phyloP scores from a whole-genome alignment of 2,329 filamentous ascomycete genomes.

The Chaetomium strumarium region DNA sequence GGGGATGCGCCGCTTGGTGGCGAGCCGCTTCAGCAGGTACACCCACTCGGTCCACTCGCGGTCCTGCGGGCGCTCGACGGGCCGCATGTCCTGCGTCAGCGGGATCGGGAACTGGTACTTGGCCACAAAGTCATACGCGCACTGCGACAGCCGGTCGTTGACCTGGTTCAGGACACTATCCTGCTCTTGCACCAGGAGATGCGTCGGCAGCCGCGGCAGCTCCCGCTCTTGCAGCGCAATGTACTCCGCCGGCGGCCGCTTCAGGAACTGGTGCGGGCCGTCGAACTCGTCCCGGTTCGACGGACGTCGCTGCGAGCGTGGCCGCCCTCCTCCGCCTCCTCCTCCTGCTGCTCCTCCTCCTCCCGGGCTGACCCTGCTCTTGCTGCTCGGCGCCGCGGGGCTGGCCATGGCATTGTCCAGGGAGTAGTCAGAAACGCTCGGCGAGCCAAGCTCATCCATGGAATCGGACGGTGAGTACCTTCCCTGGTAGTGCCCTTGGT shows the following conservation, averaged over 20 bases:
- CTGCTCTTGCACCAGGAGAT: slow-evolving; percentile 77
- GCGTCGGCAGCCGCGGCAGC: slow-evolving; percentile 74
- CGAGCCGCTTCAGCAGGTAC: slow-evolving; percentile 76
- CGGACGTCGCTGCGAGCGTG: slow-evolving; percentile 58
- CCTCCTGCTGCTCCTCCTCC: no score
- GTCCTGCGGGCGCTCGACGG: slow-evolving; percentile 66
- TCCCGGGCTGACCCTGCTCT: slow-evolving; percentile 34
- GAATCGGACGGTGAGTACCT: slow-evolving; percentile 53
- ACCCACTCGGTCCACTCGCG: slow-evolving; percentile 92
- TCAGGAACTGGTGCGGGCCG: slow-evolving; percentile 76
- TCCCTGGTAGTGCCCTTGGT: slow-evolving; percentile 38
- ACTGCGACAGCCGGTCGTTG: slow-evolving; percentile 78
- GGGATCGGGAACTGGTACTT: slow-evolving; percentile 89
- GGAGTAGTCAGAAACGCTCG: slow-evolving; percentile 55
- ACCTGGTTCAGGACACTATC: slow-evolving; percentile 73
- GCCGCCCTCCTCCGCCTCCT: slow-evolving; percentile 38
- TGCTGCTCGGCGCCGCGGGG: slow-evolving; percentile 37
- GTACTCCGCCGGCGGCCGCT: slow-evolving; percentile 63
- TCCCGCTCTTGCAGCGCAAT: slow-evolving; percentile 73
- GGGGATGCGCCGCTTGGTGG: slow-evolving; percentile 79
- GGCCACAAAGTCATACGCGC: slow-evolving; percentile 84
- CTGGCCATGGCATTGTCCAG: slow-evolving; percentile 41
- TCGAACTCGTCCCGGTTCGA: slow-evolving; percentile 87
- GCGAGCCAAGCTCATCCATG: slow-evolving; percentile 53
- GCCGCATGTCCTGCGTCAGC: slow-evolving; percentile 73